Base-by-base conservation (phyloP, 148 eudicot species). In the Talinum fruticosum region DNA sequence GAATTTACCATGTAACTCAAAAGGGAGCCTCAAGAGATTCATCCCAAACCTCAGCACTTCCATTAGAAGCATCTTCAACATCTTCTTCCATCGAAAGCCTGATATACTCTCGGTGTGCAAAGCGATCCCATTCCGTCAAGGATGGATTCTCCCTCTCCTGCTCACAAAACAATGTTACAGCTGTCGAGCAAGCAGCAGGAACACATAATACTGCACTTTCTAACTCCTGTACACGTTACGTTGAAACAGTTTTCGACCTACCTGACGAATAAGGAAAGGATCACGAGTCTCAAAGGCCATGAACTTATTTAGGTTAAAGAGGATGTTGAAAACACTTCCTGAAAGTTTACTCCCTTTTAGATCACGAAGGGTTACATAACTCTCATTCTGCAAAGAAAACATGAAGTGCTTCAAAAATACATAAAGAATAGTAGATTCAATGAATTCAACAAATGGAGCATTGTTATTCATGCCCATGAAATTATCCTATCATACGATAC, bases 81-180 rank as follows among this genome's bases (percentile, higher is more conserved):
- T 95, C 98, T 83, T 95, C 98, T 87, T 95, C 98, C 98, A 95
- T 95, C 15, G 98, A 95, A 68, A 95, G 94, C 86, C 97, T 89
- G 73, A 95, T 94, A 79, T 94, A 94, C 84, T 94, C 98, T 79
- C 98, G 85, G 79, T 94, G 98, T 37, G 98, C 98, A 85, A 92
- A 94, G 64, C 98, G 97, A 80, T 94, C 98, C 98, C 98, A 94
- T 54, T 94, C 98, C 8, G 98, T 95, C 90, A 95, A 82, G 57
- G 82, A 86, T 47, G 98, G 98, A 78, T 95, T 95, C 85, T 95
- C 98, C 41, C 98, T 90, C 81, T 95, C 98, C 98, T 95, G 92
- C 72, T 76, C 79, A 71, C 73, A 72, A 69, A 33, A 24, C 35
- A 74, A 44, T 21, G 57, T 71, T 74, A 32, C 8, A 45, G 23